These are phyloP conservation scores for Gossypium thurberi DNA, from an alignment of 345 rosid species.

Conservation along the genomic window DNA sequence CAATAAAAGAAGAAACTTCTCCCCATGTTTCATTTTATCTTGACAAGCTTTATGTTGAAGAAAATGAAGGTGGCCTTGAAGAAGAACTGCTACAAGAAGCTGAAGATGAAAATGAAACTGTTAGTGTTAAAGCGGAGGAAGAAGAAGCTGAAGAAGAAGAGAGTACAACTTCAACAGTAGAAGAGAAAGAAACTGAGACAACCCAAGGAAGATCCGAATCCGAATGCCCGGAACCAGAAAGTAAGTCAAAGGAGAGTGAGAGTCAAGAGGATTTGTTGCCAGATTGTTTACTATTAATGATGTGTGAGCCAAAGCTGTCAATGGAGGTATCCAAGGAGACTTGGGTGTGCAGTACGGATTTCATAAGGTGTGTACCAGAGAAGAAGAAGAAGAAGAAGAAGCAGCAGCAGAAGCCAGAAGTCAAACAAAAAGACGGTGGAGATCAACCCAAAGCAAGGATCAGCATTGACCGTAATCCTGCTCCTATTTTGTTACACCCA, in stretches of 20 bases:
- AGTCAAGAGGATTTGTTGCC: conserved; percentile 38
- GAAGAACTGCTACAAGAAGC: not conserved
- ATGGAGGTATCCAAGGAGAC: conserved; percentile 98
- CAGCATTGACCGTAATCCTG: conserved; percentile 30
- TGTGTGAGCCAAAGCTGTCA: conserved; percentile 95
- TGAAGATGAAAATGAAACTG: not conserved
- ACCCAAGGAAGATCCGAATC: conserved; percentile 34
- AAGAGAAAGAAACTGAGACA: not conserved
- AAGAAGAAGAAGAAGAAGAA: conserved; percentile 21
- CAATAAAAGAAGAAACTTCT: not conserved
- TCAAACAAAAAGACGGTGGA: conserved; percentile 24
- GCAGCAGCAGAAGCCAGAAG: conserved; percentile 24
- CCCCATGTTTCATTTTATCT: not conserved
- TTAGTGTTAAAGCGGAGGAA: not conserved
- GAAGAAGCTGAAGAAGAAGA: not conserved
- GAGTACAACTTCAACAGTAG: not conserved
- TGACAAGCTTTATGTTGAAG: not conserved
- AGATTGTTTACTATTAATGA: conserved; percentile 81
- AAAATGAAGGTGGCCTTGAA: not conserved
- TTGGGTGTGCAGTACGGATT: conserved; percentile 90
- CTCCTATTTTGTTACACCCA: conserved; percentile 37
- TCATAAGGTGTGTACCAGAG: conserved; percentile 64
- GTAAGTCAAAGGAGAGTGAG: conserved; percentile 32
- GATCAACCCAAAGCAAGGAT: conserved; percentile 43
- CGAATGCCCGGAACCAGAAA: conserved; percentile 21